phyloP scores from a whole-genome alignment of 768 basidiomycete genomes.

The Kwoniella shandongensis region DNA sequence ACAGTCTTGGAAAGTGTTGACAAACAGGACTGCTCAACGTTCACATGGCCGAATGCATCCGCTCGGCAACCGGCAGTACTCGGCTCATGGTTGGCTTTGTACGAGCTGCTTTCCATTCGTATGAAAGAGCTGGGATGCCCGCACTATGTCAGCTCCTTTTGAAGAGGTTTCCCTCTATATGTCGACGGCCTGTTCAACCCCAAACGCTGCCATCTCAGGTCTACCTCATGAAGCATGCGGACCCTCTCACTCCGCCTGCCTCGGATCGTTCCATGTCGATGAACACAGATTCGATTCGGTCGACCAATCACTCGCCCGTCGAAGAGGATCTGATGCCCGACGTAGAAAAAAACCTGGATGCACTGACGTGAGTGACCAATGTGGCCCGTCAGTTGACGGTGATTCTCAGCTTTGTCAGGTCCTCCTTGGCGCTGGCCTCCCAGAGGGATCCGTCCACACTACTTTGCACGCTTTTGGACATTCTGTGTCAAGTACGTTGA shows the following conservation, averaged over 20 bases:
- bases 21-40: constrained; percentile 13
- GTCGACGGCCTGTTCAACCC: no score
- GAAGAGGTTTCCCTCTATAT: neutral
- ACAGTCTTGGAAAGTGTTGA: neutral
- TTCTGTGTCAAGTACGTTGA: no score
- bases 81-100: constrained; percentile 12
- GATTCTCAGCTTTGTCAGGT: constrained; percentile 29
- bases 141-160: constrained; percentile 10
- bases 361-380: constrained; percentile 37
- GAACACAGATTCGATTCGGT: neutral
- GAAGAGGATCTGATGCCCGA: no score
- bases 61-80: neutral
- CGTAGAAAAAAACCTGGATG: constrained; percentile 23
- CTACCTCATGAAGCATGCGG: no score
- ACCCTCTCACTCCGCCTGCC: neutral
- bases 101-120: constrained; percentile 6
- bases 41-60: constrained; percentile 2
- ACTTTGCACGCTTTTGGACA: constrained; percentile 18
- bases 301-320: no score
- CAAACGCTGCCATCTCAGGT: no score
- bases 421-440: constrained; percentile 30
- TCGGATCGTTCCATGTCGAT: neutral
- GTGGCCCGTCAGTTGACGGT: neutral
- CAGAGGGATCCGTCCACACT: constrained; percentile 31
- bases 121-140: neutral